Percentiles rank a stretch among this genome's conserved stretches.
Evolutionary conservation across 768 basidiomycete species (phyloP).

Genomic region (Agrocybe praecox): DNA sequence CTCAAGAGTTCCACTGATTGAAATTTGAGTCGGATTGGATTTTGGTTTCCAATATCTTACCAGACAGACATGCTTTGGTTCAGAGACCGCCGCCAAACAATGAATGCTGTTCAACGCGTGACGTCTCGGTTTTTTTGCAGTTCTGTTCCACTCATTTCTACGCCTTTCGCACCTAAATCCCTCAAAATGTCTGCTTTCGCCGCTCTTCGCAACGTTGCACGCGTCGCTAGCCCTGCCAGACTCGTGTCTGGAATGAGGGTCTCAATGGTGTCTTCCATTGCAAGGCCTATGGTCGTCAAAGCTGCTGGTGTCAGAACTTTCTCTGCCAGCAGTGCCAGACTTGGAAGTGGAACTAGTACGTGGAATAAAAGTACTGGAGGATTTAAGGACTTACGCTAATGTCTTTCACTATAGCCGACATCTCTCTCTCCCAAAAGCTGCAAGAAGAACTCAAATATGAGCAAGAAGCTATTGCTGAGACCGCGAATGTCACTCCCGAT

Average conservation of each 20-base stretch:
- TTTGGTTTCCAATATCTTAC: too few relatives aligned
- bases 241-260: conserved; percentile 31
- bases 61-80: not conserved
- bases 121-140: conserved; percentile 6
- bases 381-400: conserved; percentile 1
- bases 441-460: conserved; percentile 88
- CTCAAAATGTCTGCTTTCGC: conserved; percentile 64
- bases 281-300: conserved; percentile 19
- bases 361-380: not conserved
- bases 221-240: conserved; percentile 39
- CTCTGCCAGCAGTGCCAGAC: conserved; percentile 43
- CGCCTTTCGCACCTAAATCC: not conserved
- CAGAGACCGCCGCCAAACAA: not conserved
- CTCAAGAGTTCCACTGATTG: too few relatives aligned
- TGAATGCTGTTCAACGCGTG: conserved; percentile 17
- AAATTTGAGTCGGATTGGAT: too few relatives aligned
- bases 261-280: conserved; percentile 23
- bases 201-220: conserved; percentile 57
- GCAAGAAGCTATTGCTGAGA: conserved; percentile 51
- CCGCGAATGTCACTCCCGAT: conserved; percentile 51
- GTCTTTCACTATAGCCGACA: conserved; percentile 54
- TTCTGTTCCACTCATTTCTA: conserved; percentile 3
- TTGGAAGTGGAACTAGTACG: conserved; percentile 45
- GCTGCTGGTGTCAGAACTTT: conserved; percentile 39
- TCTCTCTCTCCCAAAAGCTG: conserved; percentile 73